These are phyloP conservation scores for Canavalia ensiformis DNA, from an alignment of 306 rosid species.

Conservation along the genomic window DNA sequence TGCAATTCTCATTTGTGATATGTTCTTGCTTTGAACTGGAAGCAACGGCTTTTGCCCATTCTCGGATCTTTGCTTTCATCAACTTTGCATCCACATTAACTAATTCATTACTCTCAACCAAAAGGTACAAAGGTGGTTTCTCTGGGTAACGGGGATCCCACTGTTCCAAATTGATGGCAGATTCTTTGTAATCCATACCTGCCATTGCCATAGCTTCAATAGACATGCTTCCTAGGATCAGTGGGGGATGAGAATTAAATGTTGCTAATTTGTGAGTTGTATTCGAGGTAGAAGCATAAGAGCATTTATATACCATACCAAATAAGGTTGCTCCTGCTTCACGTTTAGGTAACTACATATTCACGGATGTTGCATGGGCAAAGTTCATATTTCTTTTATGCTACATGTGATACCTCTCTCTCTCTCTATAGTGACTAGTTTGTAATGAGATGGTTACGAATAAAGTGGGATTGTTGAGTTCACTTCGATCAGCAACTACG, in stretches of 20 bases:
- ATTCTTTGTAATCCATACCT: constrained; percentile 49
- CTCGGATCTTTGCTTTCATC: constrained; percentile 40
- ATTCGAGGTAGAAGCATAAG: not conserved
- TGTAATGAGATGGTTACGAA: not conserved
- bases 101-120: constrained; percentile 4
- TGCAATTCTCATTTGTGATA: constrained; percentile 22
- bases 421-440: not conserved
- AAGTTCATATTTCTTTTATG: not conserved
- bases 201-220: constrained; percentile 64
- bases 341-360: not conserved
- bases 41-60: constrained; percentile 45
- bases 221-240: constrained; percentile 35
- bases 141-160: constrained; percentile 18
- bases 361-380: constrained; percentile 41
- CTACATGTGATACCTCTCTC: constrained; percentile 21
- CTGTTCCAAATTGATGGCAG: constrained; percentile 44
- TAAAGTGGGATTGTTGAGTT: not conserved
- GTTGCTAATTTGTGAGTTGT: not conserved
- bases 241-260: not conserved
- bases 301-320: constrained; percentile 30
- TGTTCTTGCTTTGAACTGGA: constrained; percentile 25
- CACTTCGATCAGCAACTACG: not conserved
- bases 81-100: not conserved
- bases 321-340: not conserved
- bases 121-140: constrained; percentile 45